These are phyloP conservation scores for Diaporthe caulivora DNA, from an alignment of 2,329 filamentous ascomycete species.

Conservation along the genomic window DNA sequence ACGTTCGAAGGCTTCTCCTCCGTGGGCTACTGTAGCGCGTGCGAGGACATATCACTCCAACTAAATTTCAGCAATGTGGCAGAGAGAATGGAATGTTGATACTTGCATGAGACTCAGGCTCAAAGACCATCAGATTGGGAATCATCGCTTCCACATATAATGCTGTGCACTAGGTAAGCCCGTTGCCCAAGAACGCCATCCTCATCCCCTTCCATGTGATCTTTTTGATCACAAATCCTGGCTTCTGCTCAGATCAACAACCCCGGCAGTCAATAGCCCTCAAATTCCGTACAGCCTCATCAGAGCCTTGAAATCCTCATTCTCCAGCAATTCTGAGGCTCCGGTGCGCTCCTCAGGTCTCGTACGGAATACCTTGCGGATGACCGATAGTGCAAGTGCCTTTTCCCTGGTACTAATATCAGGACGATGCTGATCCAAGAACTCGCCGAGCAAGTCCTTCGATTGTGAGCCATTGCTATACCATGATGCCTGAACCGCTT, in stretches of 20 bases:
- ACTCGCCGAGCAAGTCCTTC: background rate
- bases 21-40: background rate
- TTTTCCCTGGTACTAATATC: background rate
- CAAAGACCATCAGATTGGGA: too few species aligned
- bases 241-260: background rate
- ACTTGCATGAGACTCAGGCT: too few species aligned
- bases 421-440: constrained; percentile 21
- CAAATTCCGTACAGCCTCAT: constrained; percentile 6
- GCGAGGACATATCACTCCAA: background rate
- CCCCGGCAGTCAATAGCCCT: background rate
- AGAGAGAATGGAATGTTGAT: too few species aligned
- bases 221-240: background rate
- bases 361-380: background rate
- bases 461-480: background rate
- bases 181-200: background rate
- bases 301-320: constrained; percentile 12
- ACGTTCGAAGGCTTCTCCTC: background rate
- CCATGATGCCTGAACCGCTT: background rate
- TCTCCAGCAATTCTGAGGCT: constrained; percentile 7
- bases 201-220: background rate
- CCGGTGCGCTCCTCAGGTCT: background rate
- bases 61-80: background rate
- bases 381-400: constrained; percentile 4
- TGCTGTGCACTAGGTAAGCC: background rate
- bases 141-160: too few species aligned